phyloP scores from a whole-genome alignment of 1,139 yeast species.

The Sugiyamaella japonica region DNA sequence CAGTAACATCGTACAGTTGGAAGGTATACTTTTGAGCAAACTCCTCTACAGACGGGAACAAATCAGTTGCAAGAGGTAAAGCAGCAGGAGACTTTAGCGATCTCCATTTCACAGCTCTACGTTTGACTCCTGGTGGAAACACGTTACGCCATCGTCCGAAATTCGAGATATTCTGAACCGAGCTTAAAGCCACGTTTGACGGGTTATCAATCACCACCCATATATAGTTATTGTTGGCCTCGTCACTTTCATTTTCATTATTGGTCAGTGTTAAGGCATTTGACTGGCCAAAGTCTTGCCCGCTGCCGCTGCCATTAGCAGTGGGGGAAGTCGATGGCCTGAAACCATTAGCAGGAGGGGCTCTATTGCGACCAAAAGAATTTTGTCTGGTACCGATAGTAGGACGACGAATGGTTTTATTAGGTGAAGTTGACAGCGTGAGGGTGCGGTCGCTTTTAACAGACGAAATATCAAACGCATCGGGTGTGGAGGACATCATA shows the following conservation, averaged over 20 bases:
- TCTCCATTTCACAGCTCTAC: constrained; percentile 82
- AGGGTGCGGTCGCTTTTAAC: background rate
- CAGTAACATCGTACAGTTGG: constrained; percentile 62
- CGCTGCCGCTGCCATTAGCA: background rate
- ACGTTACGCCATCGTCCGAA: constrained; percentile 87
- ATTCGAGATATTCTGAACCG: constrained; percentile 33
- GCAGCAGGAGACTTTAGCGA: constrained; percentile 93
- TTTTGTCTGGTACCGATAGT: constrained; percentile 10
- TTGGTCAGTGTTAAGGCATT: background rate
- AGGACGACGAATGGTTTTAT: constrained; percentile 10
- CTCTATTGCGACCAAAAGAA: background rate
- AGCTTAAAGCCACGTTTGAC: constrained; percentile 31
- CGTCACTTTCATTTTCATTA: constrained; percentile 5
- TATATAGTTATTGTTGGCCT: constrained; percentile 28
- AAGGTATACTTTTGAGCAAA: constrained; percentile 49
- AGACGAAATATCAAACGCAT: background rate
- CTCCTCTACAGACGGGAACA: constrained; percentile 70
- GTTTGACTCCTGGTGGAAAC: constrained; percentile 66
- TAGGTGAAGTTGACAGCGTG: constrained; percentile 3
- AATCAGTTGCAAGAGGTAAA: constrained; percentile 73
- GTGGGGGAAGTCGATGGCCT: constrained; percentile 11
- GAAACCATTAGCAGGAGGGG: background rate
- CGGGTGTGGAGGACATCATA: background rate
- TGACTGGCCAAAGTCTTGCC: constrained; percentile 3
- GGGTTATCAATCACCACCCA: constrained; percentile 38